Evolutionary conservation across 2,329 filamentous ascomycete genomes (phyloP), one percentile per base, ranked within the genome.

Genomic region (Albophoma yamanashiensis): DNA sequence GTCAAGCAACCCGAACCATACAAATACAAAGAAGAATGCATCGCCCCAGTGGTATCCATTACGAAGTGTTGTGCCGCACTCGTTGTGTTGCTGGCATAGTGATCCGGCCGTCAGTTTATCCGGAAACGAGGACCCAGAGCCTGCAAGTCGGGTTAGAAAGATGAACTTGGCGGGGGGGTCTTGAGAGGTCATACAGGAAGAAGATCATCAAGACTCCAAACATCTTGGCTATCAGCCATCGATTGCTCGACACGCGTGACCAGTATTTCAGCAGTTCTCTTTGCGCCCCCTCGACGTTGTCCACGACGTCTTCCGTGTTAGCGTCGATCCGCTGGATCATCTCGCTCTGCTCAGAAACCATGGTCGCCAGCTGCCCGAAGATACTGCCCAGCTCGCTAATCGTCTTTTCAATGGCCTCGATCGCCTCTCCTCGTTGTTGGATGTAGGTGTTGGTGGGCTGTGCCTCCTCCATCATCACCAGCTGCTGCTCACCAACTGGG

Each of bases 241-340:
- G 83, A 77, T 99, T 99, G 63, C 92, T 91, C 60, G 91, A 94
- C 36, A 97, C 92, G 47, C 92, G 83, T 36, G 86, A 89, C 93
- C 94, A 99, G 76, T 97, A 99, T 74, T 97, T 97, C 76, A 99
- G 85, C 69, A 99, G 73, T 75, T 99, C 93, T 64, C 92, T 83
- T 72, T 99, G 94, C 7, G 94, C 94, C 22, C 94, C 94, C 70
- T 96, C 86, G n/a, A 99, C 93, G 68, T 99, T 99, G 70, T 97
- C 93, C 59, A 99, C 93, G 7, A 99, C 91, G 67, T 97, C 92
- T 70, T 99, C 94, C 1, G 93, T 97, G 74, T 97, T 97, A 65
- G 93, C 93, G 69, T 97, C 93, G 70, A 97, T 97, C 57, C 93
- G 83, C 75, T 97, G 91, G 65, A 99, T 96, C 89, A 96, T 96